phyloP scores from a whole-genome alignment of 192 early-diverging fungal species.

The Rhizophlyctis rosea region DNA sequence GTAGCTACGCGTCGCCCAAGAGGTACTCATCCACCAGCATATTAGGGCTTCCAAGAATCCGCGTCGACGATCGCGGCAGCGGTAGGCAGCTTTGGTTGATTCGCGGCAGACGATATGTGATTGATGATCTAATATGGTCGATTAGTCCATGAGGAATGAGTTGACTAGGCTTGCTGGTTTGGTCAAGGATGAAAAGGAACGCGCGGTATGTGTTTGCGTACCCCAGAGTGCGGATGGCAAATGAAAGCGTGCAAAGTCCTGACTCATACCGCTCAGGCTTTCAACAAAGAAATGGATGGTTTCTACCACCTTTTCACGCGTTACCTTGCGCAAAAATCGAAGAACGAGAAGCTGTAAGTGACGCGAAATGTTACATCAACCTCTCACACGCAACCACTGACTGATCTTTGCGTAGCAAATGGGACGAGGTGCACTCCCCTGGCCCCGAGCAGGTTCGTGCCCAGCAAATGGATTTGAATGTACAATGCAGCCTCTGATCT shows the following conservation, averaged over 20 bases:
- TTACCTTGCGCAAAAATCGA: constrained; percentile 77
- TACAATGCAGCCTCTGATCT: too few species aligned
- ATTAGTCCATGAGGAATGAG: constrained; percentile 63
- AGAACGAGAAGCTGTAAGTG: constrained; percentile 69
- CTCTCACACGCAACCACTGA: constrained; percentile 5
- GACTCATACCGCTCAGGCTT: constrained; percentile 39
- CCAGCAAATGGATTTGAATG: too few species aligned
- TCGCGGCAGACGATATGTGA: not conserved
- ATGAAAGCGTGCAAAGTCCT: not conserved
- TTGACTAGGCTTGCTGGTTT: constrained; percentile 60
- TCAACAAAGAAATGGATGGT: constrained; percentile 43
- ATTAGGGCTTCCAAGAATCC: constrained; percentile 52
- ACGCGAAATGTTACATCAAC: not conserved
- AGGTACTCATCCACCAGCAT: not conserved
- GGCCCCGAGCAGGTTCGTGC: constrained; percentile 62
- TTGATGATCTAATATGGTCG: not conserved
- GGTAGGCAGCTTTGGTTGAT: constrained; percentile 6
- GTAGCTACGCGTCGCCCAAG: not conserved
- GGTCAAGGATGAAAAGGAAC: constrained; percentile 54
- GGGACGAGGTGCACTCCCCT: constrained; percentile 93
- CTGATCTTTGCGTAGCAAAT: constrained; percentile 61
- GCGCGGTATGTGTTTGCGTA: constrained; percentile 23
- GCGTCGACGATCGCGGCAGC: constrained; percentile 31
- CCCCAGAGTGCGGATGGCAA: not conserved
- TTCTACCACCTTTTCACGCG: constrained; percentile 60